Base-by-base conservation (phyloP, 2,329 filamentous ascomycete species). In the Fusarium sp. region DNA sequence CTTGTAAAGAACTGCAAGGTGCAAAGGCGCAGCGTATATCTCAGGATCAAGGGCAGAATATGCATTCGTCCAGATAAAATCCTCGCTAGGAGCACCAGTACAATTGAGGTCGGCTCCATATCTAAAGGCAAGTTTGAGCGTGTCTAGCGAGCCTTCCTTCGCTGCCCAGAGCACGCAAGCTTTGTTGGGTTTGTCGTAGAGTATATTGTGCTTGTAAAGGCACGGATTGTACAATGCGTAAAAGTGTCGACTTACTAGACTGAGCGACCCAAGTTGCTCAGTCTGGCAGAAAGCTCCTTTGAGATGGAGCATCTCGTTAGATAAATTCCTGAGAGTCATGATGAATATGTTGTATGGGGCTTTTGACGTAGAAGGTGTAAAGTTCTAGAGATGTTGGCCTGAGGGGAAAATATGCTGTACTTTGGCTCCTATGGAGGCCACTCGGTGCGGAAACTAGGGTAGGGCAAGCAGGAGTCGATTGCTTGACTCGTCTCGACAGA, bases 181-280 rank as follows among this genome's bases (percentile, higher is more conserved):
- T 6, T 53, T n/a, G 4, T 2, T 16, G 7, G 62, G 59, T 6
- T 53, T 12, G 12, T 65, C 59, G 59, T 54, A 11, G n/a, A 29
- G 29, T 6, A 46, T 40, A n/a, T 62, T 65, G 40, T 63, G 25
- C 7, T 7, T 27, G 25, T 63, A 65, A 12, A 65, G 62, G 10
- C 20, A 18, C 3, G 53, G 16, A 18, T 63, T 65, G n/a, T 54
- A 65, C 8, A 65, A 25, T 3, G 12, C 24, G n/a, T 65, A n/a
- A 14, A 57, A 47, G 6, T 10, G 8, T 18, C 29, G 62, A 18
- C 53, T 53, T 18, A 45, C 27, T 6, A 24, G 42, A 22, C 47
- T 34, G 11, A 63, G 30, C 20, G 59, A 52, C 4, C 41, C 34
- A 40, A 65, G 59, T 29, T 41, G 42, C 12, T 12, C 34, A 16